Conservation (phyloP, 164 flowering plant species). For the Stephania yunnanensis region DNA sequence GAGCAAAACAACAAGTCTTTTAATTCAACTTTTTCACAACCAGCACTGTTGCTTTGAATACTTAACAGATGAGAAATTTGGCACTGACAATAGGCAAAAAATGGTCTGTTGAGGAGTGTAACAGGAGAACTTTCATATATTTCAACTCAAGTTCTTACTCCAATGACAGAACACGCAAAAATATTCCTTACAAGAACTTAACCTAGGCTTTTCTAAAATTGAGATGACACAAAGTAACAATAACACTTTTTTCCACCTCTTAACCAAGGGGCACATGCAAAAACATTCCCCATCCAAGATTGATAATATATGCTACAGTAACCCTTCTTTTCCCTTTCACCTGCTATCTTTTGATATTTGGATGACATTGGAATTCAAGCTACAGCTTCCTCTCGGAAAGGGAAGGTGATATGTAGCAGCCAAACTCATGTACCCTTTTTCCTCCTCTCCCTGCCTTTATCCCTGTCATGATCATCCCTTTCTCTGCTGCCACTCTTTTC, state of each 20-base stretch:
- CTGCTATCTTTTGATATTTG: constrained; percentile 3
- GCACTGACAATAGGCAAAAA: background rate
- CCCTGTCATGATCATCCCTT: constrained; percentile 39
- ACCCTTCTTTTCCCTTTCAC: background rate
- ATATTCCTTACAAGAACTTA: background rate
- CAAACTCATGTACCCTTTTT: constrained; percentile 38
- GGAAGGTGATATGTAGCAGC: background rate
- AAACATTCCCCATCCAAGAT: background rate
- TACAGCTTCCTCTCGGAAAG: background rate
- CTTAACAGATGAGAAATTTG: background rate
- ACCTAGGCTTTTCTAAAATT: background rate
- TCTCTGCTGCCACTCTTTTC: constrained; percentile 57
- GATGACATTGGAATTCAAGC: background rate
- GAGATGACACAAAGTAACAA: background rate
- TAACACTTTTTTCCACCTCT: background rate
- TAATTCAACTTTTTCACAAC: background rate
- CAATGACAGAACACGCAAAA: background rate
- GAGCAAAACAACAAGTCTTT: background rate
- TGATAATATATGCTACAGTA: background rate
- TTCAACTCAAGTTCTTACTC: background rate
- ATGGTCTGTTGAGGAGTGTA: background rate
- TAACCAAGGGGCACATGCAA: background rate
- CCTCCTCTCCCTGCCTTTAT: constrained; percentile 42
- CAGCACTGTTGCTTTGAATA: background rate
- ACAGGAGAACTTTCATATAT: background rate